Base-by-base conservation (phyloP, 805 yeast species). In the Metschnikowia lachancei region DNA sequence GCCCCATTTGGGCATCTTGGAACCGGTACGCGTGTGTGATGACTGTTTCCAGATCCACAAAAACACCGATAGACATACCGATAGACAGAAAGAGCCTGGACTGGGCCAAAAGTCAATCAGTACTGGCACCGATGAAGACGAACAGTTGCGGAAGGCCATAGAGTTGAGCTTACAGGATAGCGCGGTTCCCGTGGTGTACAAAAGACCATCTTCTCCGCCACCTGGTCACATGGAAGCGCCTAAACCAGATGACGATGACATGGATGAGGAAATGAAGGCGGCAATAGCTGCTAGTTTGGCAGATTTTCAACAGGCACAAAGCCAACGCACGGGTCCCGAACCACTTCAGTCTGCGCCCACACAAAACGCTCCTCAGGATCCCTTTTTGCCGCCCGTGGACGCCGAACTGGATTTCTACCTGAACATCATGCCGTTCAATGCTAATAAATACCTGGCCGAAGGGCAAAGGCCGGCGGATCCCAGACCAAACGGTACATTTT, bases 1-100 rank as follows among this genome's bases (percentile, higher is more conserved):
- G 46, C 92, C 95, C 0, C 83, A 85, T 38, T 74, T 88, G 41
- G 99, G 99, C 0, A 88, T 94, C 34, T 79, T 80, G 53, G 88
- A 85, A 45, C 88, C 95, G 0, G 98, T 92, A 1, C 76, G 99
- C 45, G 97, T 92, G 0, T 94, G 99, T 67, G 97, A 90, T 57
- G 85, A 85, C 49, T 94, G 99, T 63, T 80, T 76, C 61, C 83
- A 78, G 41, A 86, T 83, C 56, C 75, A 82, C 24, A 72, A 68
- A 43, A 50, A 55, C 47, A 78, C 74, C 58, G 45, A 54, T 24
- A 41, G 39, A 3, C 24, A 30, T n/a, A 77, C 74, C 59, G 49
- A 54, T n/a, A 32, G 39, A 7, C 22, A 29, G 14, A 49, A 32
- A 35, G 20, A 45, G 30, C 20, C 35, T 26, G 26, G 97, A 91